A percentile compares a stretch with the other conserved stretches of the same genome.
phyloP scores from a whole-genome alignment of 805 yeast genomes.

The Candida ulmi region DNA sequence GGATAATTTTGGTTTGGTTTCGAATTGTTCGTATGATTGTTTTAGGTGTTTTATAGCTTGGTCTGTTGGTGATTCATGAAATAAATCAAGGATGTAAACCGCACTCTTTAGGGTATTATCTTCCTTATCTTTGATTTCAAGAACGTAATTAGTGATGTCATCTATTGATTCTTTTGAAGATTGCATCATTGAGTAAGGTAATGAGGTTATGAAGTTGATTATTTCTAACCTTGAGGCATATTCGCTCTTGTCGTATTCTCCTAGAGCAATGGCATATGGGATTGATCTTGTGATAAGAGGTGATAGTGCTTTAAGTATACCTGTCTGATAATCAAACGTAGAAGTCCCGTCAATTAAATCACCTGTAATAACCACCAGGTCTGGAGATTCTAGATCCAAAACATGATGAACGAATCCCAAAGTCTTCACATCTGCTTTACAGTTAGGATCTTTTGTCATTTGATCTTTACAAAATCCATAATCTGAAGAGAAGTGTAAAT shows the following conservation, averaged over 20 bases:
- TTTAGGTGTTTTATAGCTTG: conserved; percentile 27
- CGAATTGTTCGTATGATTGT: conserved; percentile 18
- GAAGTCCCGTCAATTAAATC: conserved; percentile 55
- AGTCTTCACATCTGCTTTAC: conserved; percentile 52
- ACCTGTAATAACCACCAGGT: conserved; percentile 60
- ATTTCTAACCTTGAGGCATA: conserved; percentile 38
- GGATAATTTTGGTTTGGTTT: conserved; percentile 28
- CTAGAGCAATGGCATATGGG: conserved; percentile 58
- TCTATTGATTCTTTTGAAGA: conserved; percentile 35
- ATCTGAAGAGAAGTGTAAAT: conserved; percentile 58
- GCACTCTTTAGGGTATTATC: conserved; percentile 26
- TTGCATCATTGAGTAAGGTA: conserved; percentile 44
- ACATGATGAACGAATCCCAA: conserved; percentile 44
- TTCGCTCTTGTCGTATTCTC: conserved; percentile 58
- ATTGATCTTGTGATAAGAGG: conserved; percentile 48
- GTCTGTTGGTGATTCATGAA: conserved; percentile 33
- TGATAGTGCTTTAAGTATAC: conserved; percentile 50
- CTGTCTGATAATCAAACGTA: conserved; percentile 56
- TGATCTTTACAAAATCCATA: conserved; percentile 47
- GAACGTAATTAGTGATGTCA: conserved; percentile 42
- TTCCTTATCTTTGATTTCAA: conserved; percentile 31
- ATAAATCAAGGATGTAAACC: conserved; percentile 51
- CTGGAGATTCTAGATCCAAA: conserved; percentile 51
- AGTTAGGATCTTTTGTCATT: conserved; percentile 26
- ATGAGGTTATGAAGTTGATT: conserved; percentile 34